Evolutionary conservation across 352 stramenopile species (phyloP).

Genomic region (Pelagophyceae sp.): DNA sequence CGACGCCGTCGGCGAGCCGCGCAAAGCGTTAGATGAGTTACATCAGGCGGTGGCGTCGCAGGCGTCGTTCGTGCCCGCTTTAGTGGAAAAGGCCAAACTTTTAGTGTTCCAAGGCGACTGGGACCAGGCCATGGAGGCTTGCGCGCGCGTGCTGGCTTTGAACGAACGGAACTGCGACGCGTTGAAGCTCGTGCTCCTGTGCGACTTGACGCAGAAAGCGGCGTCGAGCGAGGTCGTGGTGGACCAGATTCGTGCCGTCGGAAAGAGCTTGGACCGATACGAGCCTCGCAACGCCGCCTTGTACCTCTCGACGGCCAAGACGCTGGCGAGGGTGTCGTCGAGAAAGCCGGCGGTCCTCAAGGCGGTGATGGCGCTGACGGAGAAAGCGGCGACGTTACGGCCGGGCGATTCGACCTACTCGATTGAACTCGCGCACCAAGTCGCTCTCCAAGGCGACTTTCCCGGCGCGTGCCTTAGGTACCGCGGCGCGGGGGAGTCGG

Average conservation of each 20-base stretch:
- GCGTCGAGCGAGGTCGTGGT: not conserved
- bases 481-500: constrained; percentile 58
- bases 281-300: constrained; percentile 24
- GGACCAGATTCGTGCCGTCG: constrained; percentile 4
- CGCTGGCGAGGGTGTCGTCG: not conserved
- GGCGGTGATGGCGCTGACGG: not conserved
- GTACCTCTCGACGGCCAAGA: constrained; percentile 21
- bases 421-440: not conserved
- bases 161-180: constrained; percentile 25
- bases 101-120: constrained; percentile 28
- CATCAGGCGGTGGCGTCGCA: constrained; percentile 30
- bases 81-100: constrained; percentile 33
- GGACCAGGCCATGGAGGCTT: constrained; percentile 35
- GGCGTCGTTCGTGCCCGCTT: constrained; percentile 25
- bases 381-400: not conserved
- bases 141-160: constrained; percentile 28
- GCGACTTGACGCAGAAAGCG: constrained; percentile 14
- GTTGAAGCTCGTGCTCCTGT: constrained; percentile 15
- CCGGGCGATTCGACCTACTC: constrained; percentile 1
- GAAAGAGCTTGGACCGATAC: constrained; percentile 10
- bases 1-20: not conserved
- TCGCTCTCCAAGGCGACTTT: constrained; percentile 13
- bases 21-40: constrained; percentile 16
- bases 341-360: not conserved
- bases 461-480: constrained; percentile 38